Conservation (phyloP, 768 basidiomycete genomes). For the Albatrellus ellisii region DNA sequence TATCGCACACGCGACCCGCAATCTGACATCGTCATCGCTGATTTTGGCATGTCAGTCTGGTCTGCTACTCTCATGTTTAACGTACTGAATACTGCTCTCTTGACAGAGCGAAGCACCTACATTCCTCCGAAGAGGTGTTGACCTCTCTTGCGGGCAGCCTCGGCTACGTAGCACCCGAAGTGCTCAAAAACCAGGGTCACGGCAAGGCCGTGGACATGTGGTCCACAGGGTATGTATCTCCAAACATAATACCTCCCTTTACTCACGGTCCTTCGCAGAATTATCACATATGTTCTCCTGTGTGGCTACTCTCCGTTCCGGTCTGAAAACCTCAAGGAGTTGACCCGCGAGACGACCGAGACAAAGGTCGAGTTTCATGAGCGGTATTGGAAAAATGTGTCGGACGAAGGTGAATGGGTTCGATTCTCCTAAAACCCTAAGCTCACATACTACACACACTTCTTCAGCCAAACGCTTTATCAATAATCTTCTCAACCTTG, state of each 20-base stretch:
- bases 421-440: neutral
- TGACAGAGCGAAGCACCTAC: slow-evolving; percentile 68
- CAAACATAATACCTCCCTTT: neutral
- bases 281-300: slow-evolving; percentile 90
- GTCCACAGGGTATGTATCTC: slow-evolving; percentile 63
- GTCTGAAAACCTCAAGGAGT: slow-evolving; percentile 59
- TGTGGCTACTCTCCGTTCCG: slow-evolving; percentile 96
- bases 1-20: slow-evolving; percentile 66
- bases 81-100: neutral
- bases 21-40: slow-evolving; percentile 88
- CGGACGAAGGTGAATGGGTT: slow-evolving; percentile 44
- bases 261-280: slow-evolving; percentile 28
- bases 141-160: slow-evolving; percentile 68
- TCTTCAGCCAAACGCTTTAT: slow-evolving; percentile 76
- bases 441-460: slow-evolving; percentile 1
- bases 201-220: slow-evolving; percentile 91
- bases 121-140: slow-evolving; percentile 57
- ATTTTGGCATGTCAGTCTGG: slow-evolving; percentile 82
- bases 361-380: slow-evolving; percentile 88
- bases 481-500: slow-evolving; percentile 48
- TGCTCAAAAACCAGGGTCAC: slow-evolving; percentile 70
- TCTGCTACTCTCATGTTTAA: neutral
- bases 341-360: slow-evolving; percentile 74
- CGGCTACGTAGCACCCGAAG: slow-evolving; percentile 88
- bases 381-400: slow-evolving; percentile 88